Evolutionary conservation across 2,329 filamentous ascomycete genomes (phyloP).

Genomic region (Verticillium nonalfalfae): DNA sequence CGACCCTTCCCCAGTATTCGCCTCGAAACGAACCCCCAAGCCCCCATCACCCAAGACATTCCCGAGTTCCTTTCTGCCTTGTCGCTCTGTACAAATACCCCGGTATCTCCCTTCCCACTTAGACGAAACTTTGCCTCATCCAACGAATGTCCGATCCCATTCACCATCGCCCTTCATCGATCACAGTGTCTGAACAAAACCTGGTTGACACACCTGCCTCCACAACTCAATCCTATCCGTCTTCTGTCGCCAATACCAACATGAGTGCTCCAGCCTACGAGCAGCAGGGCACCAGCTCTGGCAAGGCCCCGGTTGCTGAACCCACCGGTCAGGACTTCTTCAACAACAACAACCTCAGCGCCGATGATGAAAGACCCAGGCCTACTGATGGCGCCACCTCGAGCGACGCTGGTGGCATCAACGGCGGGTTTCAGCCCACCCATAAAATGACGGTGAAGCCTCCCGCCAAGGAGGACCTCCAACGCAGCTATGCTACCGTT

Average conservation of each 20-base stretch:
- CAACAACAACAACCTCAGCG: slow-evolving; percentile 5
- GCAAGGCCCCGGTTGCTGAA: slow-evolving; percentile 9
- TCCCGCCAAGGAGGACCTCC: slow-evolving; percentile 75
- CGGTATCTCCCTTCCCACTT: background rate
- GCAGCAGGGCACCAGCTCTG: slow-evolving; percentile 7
- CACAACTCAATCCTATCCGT: background rate
- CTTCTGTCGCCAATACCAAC: slow-evolving; percentile 1
- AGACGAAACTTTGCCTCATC: background rate
- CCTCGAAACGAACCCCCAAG: background rate
- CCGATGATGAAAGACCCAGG: background rate
- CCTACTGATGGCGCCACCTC: slow-evolving; percentile 11
- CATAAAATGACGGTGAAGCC: slow-evolving; percentile 67
- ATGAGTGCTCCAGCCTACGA: slow-evolving; percentile 9
- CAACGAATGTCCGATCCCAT: background rate
- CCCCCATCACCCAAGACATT: background rate
- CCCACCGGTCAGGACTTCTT: background rate
- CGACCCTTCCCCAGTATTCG: background rate
- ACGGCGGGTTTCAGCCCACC: slow-evolving; percentile 36
- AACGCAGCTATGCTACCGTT: slow-evolving; percentile 68
- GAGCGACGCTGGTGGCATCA: background rate
- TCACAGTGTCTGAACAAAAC: background rate
- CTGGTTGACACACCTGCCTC: background rate
- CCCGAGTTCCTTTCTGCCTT: background rate
- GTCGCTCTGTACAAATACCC: background rate
- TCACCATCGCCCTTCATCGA: background rate